These are phyloP conservation scores for Marasmius fiardii DNA, from an alignment of 1,284 basidiomycete species.

Conservation along the genomic window DNA sequence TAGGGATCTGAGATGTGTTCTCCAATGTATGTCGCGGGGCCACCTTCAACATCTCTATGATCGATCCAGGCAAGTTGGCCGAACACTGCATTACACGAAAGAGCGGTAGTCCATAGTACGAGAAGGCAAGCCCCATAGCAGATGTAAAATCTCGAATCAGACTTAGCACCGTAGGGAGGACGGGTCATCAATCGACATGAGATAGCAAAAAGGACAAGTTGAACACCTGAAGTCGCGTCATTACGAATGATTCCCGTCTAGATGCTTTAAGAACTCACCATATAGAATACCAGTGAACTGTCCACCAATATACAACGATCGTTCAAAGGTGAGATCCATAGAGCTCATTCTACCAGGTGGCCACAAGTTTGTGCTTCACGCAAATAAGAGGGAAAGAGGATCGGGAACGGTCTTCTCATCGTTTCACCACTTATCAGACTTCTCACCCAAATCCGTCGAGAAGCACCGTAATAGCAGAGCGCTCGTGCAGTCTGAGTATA, in stretches of 20 bases:
- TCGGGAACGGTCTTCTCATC: no score
- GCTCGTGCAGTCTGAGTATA: no score
- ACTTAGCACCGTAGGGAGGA: constrained; percentile 4
- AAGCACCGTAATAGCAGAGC: no score
- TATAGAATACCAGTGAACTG: constrained; percentile 25
- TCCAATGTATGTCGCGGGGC: constrained; percentile 21
- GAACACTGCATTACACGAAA: constrained; percentile 20
- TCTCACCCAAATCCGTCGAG: no score
- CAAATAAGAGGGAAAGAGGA: no score
- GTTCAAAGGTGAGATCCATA: constrained; percentile 19
- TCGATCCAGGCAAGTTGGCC: constrained; percentile 26
- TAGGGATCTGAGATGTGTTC: constrained; percentile 20
- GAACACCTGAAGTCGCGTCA: constrained; percentile 17
- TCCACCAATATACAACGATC: constrained; percentile 24
- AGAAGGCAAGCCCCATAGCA: constrained; percentile 20
- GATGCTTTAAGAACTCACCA: constrained; percentile 15
- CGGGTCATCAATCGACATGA: constrained; percentile 18
- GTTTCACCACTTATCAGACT: no score
- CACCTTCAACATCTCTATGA: constrained; percentile 22
- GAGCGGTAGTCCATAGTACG: constrained; percentile 21
- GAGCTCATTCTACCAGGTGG: no score
- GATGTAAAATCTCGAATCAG: constrained; percentile 19
- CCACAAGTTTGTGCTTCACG: no score
- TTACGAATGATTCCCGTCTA: neutral
- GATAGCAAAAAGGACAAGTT: constrained; percentile 21